phyloP scores from a whole-genome alignment of 805 yeast genomes.

The Metschnikowia kunwiensis region DNA sequence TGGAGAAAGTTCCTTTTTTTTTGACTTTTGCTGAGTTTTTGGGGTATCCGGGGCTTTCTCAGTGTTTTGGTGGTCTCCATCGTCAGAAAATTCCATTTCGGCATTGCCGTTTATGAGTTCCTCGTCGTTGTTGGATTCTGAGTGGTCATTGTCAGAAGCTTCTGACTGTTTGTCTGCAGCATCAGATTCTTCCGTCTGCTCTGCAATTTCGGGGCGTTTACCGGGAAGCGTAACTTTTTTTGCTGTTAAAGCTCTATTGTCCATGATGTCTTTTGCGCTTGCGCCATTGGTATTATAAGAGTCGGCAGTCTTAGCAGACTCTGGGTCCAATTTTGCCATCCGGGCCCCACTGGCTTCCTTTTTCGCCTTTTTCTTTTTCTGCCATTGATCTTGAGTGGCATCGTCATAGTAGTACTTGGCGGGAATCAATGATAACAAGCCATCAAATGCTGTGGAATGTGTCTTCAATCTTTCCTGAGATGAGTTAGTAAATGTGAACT shows the following conservation, averaged over 20 bases:
- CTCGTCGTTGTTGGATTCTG: background rate
- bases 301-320: constrained; percentile 41
- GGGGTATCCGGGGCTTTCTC: constrained; percentile 7
- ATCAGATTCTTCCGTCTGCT: constrained; percentile 18
- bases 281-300: constrained; percentile 41
- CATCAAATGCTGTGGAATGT: constrained; percentile 81
- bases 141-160: background rate
- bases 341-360: constrained; percentile 60
- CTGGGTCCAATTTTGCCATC: constrained; percentile 74
- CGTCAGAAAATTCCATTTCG: constrained; percentile 64
- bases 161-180: background rate
- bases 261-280: constrained; percentile 60
- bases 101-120: constrained; percentile 17
- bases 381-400: constrained; percentile 88
- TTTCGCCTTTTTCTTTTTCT: constrained; percentile 71
- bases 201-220: constrained; percentile 14
- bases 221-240: constrained; percentile 43
- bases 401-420: constrained; percentile 93
- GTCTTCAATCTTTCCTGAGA: constrained; percentile 68
- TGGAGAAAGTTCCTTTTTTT: constrained; percentile 33
- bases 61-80: constrained; percentile 50
- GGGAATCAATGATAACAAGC: constrained; percentile 85
- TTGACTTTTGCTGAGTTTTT: constrained; percentile 5
- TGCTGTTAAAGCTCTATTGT: constrained; percentile 53
- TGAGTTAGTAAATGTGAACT: constrained; percentile 22